Evolutionary conservation across 106 monocot species (phyloP), one percentile per base, ranked within the genome.

Genomic region (Cymbidium sinense): DNA sequence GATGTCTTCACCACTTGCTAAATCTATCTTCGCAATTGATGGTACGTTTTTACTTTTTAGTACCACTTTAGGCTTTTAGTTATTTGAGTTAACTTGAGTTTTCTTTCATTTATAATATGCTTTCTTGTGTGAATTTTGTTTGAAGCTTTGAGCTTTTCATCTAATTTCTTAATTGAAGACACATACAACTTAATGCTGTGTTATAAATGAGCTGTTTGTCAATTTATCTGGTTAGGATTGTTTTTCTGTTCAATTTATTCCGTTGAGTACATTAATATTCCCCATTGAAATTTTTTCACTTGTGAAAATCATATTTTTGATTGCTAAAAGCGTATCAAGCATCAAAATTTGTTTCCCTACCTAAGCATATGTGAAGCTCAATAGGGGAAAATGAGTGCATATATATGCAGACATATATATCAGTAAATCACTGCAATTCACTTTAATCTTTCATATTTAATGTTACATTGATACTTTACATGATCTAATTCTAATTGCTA

Each of bases 1-100:
- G 3, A 99, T 95, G 92, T 82, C 58, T 67, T 99, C 98, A 0
- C 94, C 92, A 55, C 84, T 95, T 64, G 98, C 94, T 34, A 99
- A 95, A 74, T 86, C 98, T 76, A 76, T 99, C 2, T 95, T 85
- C 85, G 81, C 83, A 17, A 92, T 90, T 77, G 98, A 94, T 79
- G 98, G 96, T 98, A 92, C 77, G 84, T 13, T 79, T 73, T 65
- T 67, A 75, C 83, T 13, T 79, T 73, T 65, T 67, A 75, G 8
- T 77, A 17, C 34, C 15, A 74, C 11, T 35, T 70, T 8, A 31
- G 15, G 19, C 21, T 1, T 77, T 64, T 19, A 36, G 6, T 43
- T 71, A 67, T 31, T 20, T 8, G 8, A 11, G 23, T 58, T 58
- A 8, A 8, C 58, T 58, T 23, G 58, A 58, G 58, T 58, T 58